Conservation (phyloP, 345 rosid genomes). For the Erucastrum elatum region DNA sequence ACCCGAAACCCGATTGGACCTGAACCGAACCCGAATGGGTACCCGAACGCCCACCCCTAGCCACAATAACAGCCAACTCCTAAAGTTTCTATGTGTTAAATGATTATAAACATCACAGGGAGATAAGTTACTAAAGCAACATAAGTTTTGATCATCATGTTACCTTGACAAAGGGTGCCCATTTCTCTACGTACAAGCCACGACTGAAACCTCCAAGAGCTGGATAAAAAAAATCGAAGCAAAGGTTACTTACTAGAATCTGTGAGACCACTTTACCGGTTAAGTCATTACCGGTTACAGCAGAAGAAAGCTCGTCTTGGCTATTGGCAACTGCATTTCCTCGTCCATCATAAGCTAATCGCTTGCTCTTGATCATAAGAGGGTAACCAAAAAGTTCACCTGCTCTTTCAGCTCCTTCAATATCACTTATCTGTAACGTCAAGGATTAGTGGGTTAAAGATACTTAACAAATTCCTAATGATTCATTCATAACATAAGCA, state of each 20-base stretch:
- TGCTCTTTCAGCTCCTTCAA: slow-evolving; percentile 72
- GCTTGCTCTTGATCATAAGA: slow-evolving; percentile 88
- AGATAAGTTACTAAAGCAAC: not conserved
- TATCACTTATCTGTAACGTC: slow-evolving; percentile 62
- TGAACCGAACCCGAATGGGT: too few species aligned
- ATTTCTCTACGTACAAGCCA: slow-evolving; percentile 87
- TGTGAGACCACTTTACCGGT: not conserved
- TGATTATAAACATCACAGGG: not conserved
- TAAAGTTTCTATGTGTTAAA: slow-evolving; percentile 22
- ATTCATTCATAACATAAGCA: not conserved
- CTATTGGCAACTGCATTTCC: slow-evolving; percentile 96
- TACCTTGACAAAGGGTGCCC: slow-evolving; percentile 91
- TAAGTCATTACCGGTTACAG: slow-evolving; percentile 57
- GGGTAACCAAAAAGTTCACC: slow-evolving; percentile 82
- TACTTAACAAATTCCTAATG: not conserved
- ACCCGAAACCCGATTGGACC: too few species aligned
- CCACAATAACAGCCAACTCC: slow-evolving; percentile 96
- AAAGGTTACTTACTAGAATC: not conserved
- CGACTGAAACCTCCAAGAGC: slow-evolving; percentile 85
- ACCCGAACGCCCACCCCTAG: too few species aligned
- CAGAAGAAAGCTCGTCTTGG: slow-evolving; percentile 70
- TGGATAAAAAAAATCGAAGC: slow-evolving; percentile 33
- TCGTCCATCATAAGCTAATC: slow-evolving; percentile 96
- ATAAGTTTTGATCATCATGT: not conserved
- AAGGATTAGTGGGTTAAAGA: slow-evolving; percentile 21